Base-by-base conservation (phyloP, 371 early-diverging fungal species). In the Apophysomyces trapeziformis region DNA sequence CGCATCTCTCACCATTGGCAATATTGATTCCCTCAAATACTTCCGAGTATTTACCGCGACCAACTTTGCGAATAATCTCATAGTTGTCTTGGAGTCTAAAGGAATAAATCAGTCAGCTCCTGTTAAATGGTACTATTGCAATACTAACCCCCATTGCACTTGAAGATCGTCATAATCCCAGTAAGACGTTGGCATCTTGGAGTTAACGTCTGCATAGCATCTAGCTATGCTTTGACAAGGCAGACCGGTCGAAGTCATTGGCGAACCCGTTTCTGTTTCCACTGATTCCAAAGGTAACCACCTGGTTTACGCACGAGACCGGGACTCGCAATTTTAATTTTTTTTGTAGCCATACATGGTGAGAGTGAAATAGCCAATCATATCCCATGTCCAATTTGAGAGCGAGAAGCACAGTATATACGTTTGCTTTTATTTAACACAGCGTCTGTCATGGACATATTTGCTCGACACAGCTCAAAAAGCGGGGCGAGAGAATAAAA, bases 11-110 rank as follows among this genome's bases (percentile, higher is more conserved):
- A 68, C 84, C 74, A 75, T 84, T 88, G 61, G 79, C 83, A 46
- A 94, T 83, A 78, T 93, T 93, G 76, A 94, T 84, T 14, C 99
- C 99, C 82, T 97, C 96, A 85, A 99, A 99, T 13, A 99, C 99
- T 78, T 99, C 99, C 4, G 98, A 98, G 88, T 99, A 99, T 85
- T 99, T 99, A 64, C 99, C 99, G 60, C 98, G 92, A 41, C 99
- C 99, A 45, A 99, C 88, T 82, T 96, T 97, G 62, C 95, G 89
- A 39, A 95, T 86, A 67, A 99, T 97, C 82, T 96, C 96, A 77
- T 99, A 99, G 76, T 95, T 93, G 65, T 97, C 97, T 80, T 95
- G 97, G 56, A 80, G 82, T 57, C 94, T 94, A 79, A 11, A 26
- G 14, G 14, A 36, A 8, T 26, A 16, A 16, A n/a, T 58, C 37